Base-by-base conservation (phyloP, 2,329 filamentous ascomycete genomes). In the Arthrobotrys sphaeroides region DNA sequence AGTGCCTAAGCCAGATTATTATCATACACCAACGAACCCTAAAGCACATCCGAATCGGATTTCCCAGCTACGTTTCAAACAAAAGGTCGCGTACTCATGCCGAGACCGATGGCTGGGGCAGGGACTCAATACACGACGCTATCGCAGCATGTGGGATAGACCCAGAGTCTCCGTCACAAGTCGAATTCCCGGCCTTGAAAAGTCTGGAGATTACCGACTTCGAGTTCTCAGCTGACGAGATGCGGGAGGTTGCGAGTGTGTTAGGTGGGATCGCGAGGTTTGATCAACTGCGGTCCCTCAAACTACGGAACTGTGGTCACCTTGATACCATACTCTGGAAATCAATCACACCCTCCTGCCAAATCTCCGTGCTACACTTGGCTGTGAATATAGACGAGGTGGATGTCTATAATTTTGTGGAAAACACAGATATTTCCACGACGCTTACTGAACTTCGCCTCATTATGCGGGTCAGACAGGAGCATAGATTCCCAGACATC, bases 121-220 rank as follows among this genome's bases (percentile, higher is more conserved):
- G 2, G 7, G 5, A 20, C 6, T 18, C 13, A 7, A 36, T 59
- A 31, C 16, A 49, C 18, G 12, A 59, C 1, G 40, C 40, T 1
- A 42, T 67, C 20, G 47, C 9, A 18, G 40, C 22, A n/a, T 43
- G 22, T 24, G 36, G 24, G 2, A 43, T 66, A 18, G 10, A 51
- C 3, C 20, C 36, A 3, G 42, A 20, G 6, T 18, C 10, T 33
- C 2, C 13, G 4, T 1, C 22, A 2, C 22, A 43, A 10, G 22
- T 18, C 43, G 10, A 10, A 24, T 24, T 57, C 1, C 36, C 22
- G 0, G 36, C 13, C 9, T 10, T 66, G n/a, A 18, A 57, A 18
- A 66, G 62, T 10, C 24, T 66, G 5, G 36, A 55, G n/a, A 16
- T 66, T 6, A 47, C 51, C 1, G 51, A 55, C 7, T 59, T 67